phyloP scores from a whole-genome alignment of 2,329 filamentous ascomycete genomes.

The Pseudogymnoascus sp. region DNA sequence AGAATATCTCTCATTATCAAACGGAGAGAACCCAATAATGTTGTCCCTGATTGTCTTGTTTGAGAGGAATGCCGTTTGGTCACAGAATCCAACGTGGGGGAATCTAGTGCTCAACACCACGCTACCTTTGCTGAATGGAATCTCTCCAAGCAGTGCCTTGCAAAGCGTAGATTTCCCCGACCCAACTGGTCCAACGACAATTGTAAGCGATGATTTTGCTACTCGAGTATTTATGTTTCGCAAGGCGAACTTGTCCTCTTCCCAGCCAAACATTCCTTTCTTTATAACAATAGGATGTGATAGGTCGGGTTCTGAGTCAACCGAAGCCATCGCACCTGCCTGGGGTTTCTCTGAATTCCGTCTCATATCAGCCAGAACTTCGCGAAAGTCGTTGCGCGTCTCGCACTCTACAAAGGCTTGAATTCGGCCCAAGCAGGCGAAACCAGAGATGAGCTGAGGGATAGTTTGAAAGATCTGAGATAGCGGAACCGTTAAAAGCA shows the following conservation, averaged over 20 bases:
- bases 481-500: conserved; percentile 20
- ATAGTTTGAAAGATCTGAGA: conserved; percentile 18
- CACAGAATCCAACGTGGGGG: conserved; percentile 33
- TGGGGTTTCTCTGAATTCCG: conserved; percentile 7
- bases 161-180: conserved; percentile 32
- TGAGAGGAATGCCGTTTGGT: conserved; percentile 38
- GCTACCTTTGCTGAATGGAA: conserved; percentile 25
- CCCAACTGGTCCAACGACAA: conserved; percentile 26
- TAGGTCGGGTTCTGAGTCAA: neutral
- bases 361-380: conserved; percentile 11
- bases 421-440: conserved; percentile 23
- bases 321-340: neutral
- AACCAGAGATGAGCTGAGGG: conserved; percentile 16
- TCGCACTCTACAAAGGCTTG: conserved; percentile 22
- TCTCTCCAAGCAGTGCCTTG: conserved; percentile 30
- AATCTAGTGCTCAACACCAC: conserved; percentile 16
- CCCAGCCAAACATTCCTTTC: conserved; percentile 26
- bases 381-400: conserved; percentile 17
- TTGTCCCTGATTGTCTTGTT: conserved; percentile 35
- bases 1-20: conserved; percentile 24
- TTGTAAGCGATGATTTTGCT: conserved; percentile 20
- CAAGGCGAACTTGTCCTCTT: conserved; percentile 20
- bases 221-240: conserved; percentile 16
- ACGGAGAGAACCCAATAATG: conserved; percentile 29
- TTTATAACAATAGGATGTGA: conserved; percentile 15